These are phyloP conservation scores for Zygosaccharomyces bailii DNA, from an alignment of 805 yeast genomes.

Conservation along the genomic window DNA sequence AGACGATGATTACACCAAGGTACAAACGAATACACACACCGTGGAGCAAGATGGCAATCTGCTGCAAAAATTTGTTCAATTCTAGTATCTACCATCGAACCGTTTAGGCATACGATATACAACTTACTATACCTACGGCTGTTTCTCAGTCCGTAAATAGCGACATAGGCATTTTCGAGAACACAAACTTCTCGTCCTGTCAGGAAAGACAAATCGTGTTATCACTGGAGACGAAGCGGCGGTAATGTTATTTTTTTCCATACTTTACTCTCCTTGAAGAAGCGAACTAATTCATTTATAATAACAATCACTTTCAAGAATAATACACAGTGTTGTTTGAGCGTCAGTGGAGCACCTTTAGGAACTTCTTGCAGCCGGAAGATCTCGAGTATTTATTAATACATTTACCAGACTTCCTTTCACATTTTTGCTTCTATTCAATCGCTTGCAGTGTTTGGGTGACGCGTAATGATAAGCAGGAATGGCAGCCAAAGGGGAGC, in stretches of 20 bases:
- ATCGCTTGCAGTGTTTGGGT: conserved; percentile 2
- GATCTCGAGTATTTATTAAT: neutral
- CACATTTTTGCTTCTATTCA: neutral
- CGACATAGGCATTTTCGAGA: neutral
- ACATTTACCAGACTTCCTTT: neutral
- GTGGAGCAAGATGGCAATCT: conserved; percentile 16
- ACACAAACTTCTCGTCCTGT: neutral
- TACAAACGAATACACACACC: conserved; percentile 9
- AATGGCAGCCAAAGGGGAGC: conserved; percentile 25
- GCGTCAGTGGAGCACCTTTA: neutral
- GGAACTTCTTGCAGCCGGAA: neutral
- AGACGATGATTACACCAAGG: conserved; percentile 39
- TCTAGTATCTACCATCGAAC: conserved; percentile 14
- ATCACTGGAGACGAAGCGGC: conserved; percentile 5
- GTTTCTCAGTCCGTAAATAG: neutral
- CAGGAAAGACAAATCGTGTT: no score
- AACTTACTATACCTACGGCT: neutral
- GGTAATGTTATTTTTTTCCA: conserved; percentile 6
- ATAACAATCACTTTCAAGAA: neutral
- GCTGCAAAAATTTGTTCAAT: conserved; percentile 36
- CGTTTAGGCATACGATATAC: neutral
- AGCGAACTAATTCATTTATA: neutral
- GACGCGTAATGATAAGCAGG: conserved; percentile 21
- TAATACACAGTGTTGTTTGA: neutral
- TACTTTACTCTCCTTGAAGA: neutral